phyloP scores from a whole-genome alignment of 2,329 filamentous ascomycete species.

The Trichophaea hybrida region DNA sequence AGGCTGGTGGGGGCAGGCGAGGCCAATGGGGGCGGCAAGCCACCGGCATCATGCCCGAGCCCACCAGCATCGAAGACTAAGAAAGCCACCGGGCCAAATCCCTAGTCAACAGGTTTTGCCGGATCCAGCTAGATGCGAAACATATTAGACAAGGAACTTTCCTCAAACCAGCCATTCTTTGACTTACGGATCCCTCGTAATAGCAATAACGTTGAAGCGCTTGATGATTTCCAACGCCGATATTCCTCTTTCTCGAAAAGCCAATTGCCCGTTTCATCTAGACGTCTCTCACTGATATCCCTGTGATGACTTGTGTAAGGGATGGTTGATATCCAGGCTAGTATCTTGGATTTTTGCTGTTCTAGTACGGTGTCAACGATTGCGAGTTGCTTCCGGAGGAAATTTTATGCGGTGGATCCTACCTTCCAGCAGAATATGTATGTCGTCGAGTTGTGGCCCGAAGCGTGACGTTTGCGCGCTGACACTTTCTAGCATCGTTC shows the following conservation, averaged over 20 bases:
- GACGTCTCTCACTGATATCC: conserved; percentile 2
- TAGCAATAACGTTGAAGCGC: conserved; percentile 5
- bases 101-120: too few relatives aligned
- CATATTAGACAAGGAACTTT: neutral
- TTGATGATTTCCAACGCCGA: conserved; percentile 3
- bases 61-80: too few relatives aligned
- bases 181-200: conserved; percentile 8
- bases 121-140: conserved; percentile 10
- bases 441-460: neutral
- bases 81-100: too few relatives aligned
- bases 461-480: neutral
- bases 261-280: conserved; percentile 6
- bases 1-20: too few relatives aligned
- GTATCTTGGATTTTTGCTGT: neutral
- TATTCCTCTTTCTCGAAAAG: conserved; percentile 3
- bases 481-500: neutral
- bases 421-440: neutral
- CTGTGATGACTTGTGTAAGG: conserved; percentile 6
- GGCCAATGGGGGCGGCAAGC: too few relatives aligned
- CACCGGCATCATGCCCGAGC: too few relatives aligned
- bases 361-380: neutral
- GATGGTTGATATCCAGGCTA: conserved; percentile 6
- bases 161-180: neutral
- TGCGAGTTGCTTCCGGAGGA: neutral
- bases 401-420: neutral